phyloP scores from a whole-genome alignment of 106 monocot species.

The Ottelia alismoides region DNA sequence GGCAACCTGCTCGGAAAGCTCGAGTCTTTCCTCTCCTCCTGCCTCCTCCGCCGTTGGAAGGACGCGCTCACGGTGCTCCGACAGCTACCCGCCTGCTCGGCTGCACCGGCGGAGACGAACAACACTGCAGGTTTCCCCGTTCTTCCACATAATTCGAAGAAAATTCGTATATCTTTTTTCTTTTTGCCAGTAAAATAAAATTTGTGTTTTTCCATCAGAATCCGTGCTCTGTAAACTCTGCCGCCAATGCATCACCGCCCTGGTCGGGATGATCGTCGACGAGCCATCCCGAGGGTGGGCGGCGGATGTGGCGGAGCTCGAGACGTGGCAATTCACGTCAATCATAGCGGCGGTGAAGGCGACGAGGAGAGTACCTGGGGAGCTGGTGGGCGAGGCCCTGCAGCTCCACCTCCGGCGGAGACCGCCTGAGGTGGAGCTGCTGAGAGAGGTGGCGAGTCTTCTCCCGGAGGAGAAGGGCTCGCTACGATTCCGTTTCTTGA shows the following conservation, averaged over 20 bases:
- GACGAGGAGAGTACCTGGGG: conserved; percentile 24
- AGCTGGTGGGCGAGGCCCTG: conserved; percentile 42
- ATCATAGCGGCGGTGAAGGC: conserved; percentile 64
- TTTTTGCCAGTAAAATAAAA: too few relatives aligned
- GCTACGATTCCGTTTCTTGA: conserved; percentile 44
- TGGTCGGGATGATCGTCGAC: too few relatives aligned
- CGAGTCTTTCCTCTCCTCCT: conserved; percentile 63
- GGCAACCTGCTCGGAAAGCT: conserved; percentile 66
- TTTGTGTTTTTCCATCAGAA: background rate
- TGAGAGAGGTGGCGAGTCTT: conserved; percentile 53
- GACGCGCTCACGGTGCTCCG: conserved; percentile 55
- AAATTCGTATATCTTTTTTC: too few relatives aligned
- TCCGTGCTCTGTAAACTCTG: background rate
- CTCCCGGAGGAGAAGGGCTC: conserved; percentile 53
- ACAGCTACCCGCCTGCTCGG: conserved; percentile 22
- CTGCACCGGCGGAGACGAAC: conserved; percentile 34
- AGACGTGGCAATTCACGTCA: conserved; percentile 56
- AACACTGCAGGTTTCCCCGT: too few relatives aligned
- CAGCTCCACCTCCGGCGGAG: conserved; percentile 37
- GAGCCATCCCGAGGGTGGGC: too few relatives aligned
- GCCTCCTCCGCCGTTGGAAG: conserved; percentile 78
- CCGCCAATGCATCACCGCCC: background rate
- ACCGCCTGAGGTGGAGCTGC: conserved; percentile 32
- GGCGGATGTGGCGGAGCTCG: conserved; percentile 47
- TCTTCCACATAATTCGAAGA: too few relatives aligned